A percentile compares a stretch with the other conserved stretches of the same genome.
Evolutionary conservation across 805 yeast genomes (phyloP).

Genomic region (Maudiozyma serrabonitensis): DNA sequence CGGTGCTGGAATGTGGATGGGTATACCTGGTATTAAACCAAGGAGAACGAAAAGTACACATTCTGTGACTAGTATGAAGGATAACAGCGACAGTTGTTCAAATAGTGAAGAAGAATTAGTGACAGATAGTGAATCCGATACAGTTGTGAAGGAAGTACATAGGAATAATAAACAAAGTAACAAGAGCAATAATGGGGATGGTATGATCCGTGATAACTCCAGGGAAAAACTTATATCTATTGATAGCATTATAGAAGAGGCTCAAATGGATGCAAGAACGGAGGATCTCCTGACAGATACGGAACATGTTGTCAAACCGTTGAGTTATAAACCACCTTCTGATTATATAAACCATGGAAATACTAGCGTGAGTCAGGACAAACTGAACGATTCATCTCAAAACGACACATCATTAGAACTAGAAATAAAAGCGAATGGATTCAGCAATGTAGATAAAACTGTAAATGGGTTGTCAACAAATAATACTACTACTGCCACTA

Average conservation of each 20-base stretch:
- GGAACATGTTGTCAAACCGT: constrained; percentile 4
- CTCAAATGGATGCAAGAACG: neutral
- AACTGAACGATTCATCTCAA: neutral
- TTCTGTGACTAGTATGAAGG: constrained; percentile 20
- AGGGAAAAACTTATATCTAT: constrained; percentile 35
- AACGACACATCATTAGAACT: neutral
- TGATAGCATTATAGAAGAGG: constrained; percentile 14
- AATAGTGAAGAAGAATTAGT: constrained; percentile 32
- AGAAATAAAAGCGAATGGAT: neutral
- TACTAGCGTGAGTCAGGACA: neutral
- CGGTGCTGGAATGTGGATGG: constrained; percentile 6
- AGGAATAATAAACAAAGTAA: constrained; percentile 8
- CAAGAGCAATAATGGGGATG: neutral
- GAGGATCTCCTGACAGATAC: neutral
- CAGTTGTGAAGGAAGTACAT: constrained; percentile 6
- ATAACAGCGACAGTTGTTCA: constrained; percentile 8
- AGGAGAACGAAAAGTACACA: constrained; percentile 23
- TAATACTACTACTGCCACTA: neutral
- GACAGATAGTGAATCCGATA: constrained; percentile 28
- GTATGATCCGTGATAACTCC: neutral
- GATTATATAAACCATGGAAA: neutral
- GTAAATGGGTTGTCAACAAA: neutral
- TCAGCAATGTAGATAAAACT: neutral
- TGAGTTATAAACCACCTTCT: constrained; percentile 13
- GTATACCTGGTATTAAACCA: constrained; percentile 20